phyloP scores from a whole-genome alignment of 106 monocot genomes.

The Narthecium ossifragum region DNA sequence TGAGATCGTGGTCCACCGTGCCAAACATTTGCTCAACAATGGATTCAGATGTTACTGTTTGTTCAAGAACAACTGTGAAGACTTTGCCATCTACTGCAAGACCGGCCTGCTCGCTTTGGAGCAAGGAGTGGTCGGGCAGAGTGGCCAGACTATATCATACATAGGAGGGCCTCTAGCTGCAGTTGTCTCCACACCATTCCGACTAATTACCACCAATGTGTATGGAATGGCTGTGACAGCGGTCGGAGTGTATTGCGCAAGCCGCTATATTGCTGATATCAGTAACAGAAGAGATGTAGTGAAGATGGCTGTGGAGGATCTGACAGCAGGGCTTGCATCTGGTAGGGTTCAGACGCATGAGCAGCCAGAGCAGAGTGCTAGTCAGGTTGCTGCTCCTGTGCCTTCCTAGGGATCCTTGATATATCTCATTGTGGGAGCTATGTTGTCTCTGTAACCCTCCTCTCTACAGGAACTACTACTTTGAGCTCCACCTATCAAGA shows the following conservation, averaged over 20 bases:
- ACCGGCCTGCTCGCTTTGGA: constrained; percentile 59
- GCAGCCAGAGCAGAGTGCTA: too few species aligned
- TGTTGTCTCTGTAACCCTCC: too few species aligned
- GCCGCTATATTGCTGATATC: constrained; percentile 65
- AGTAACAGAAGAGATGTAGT: constrained; percentile 54
- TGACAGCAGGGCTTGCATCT: constrained; percentile 34
- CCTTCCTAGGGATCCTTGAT: background rate
- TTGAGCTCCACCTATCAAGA: too few species aligned
- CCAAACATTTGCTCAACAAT: constrained; percentile 37
- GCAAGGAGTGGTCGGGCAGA: constrained; percentile 63
- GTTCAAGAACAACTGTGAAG: constrained; percentile 85
- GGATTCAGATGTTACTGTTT: constrained; percentile 80
- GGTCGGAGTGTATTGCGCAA: constrained; percentile 67
- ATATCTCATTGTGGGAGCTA: too few species aligned
- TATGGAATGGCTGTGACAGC: constrained; percentile 71
- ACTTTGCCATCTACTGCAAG: constrained; percentile 88
- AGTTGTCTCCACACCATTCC: constrained; percentile 53
- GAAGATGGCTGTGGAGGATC: constrained; percentile 56
- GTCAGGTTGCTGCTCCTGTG: constrained; percentile 8
- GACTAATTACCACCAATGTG: constrained; percentile 51
- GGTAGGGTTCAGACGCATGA: constrained; percentile 42
- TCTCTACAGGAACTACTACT: too few species aligned
- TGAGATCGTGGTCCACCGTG: constrained; percentile 45
- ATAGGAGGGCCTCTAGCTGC: constrained; percentile 66
- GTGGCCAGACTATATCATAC: constrained; percentile 75